phyloP scores from a whole-genome alignment of 2,329 filamentous ascomycete genomes.

The Helicocarpus griseus region DNA sequence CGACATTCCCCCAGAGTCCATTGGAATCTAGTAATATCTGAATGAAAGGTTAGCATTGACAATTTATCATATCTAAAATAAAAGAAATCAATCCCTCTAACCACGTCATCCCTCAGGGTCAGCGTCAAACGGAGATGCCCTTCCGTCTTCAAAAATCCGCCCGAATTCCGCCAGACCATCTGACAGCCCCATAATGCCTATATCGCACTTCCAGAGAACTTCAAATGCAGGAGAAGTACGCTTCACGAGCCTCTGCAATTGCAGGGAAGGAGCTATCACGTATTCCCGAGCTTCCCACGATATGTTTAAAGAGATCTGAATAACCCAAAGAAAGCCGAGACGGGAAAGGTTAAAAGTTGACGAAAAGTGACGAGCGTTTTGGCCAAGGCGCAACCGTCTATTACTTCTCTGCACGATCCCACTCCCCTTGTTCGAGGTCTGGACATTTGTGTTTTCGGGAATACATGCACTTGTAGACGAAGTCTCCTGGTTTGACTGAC shows the following conservation, averaged over 20 bases:
- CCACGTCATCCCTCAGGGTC: not conserved
- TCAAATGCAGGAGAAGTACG: not conserved
- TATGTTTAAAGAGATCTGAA: not conserved
- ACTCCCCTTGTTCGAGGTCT: not conserved
- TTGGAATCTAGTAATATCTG: not conserved
- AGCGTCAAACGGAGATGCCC: not conserved
- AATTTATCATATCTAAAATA: not conserved
- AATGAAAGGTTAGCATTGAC: not conserved
- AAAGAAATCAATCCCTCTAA: not conserved
- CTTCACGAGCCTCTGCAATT: not conserved
- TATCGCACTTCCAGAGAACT: not conserved
- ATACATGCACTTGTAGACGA: not conserved
- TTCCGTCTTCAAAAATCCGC: not conserved
- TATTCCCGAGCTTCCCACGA: not conserved
- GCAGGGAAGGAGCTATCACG: not conserved
- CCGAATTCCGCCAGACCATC: not conserved
- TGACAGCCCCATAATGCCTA: not conserved
- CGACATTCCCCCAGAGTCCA: not conserved
- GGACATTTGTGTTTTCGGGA: not conserved
- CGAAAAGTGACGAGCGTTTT: not conserved
- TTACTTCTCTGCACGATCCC: not conserved
- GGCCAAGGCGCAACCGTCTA: not conserved
- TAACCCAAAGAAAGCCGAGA: not conserved
- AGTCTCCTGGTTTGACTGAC: not conserved
- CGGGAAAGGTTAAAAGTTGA: not conserved